A percentile compares a stretch with the other conserved stretches of the same genome.
Conservation (phyloP, 2,329 filamentous ascomycete species). For the Colletotrichum phormii region DNA sequence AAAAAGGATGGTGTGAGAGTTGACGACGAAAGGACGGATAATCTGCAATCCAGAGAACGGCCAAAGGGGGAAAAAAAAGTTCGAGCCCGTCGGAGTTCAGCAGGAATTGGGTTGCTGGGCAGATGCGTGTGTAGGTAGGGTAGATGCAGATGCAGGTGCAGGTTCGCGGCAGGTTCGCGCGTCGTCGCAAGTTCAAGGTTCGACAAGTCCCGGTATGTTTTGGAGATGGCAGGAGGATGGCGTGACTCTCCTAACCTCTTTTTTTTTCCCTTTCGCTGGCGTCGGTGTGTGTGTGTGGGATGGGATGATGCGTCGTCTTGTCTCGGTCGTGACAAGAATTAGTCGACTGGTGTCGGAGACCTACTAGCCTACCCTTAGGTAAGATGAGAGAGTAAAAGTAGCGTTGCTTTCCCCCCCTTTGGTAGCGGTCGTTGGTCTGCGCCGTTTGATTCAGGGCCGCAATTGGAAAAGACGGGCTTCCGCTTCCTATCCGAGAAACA, state of each 20-base stretch:
- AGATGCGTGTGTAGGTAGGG: background rate
- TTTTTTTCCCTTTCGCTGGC: background rate
- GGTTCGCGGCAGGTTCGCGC: constrained; percentile 21
- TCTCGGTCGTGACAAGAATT: constrained; percentile 24
- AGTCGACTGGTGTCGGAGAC: constrained; percentile 23
- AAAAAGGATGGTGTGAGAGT: constrained; percentile 9
- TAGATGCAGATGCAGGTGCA: background rate
- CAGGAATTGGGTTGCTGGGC: constrained; percentile 10
- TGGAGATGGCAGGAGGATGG: background rate
- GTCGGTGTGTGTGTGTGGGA: constrained; percentile 13
- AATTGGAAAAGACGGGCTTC: constrained; percentile 18
- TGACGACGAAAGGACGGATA: constrained; percentile 16
- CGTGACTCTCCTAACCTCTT: background rate
- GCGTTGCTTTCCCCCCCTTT: background rate
- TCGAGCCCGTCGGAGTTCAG: constrained; percentile 16
- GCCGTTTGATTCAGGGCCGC: constrained; percentile 10
- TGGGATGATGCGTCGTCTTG: constrained; percentile 22
- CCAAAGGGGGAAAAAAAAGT: background rate
- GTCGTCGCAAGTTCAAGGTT: constrained; percentile 34
- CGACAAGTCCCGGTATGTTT: constrained; percentile 2
- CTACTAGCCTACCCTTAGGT: constrained; percentile 9
- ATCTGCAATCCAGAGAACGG: constrained; percentile 15
- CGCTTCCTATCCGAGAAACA: background rate
- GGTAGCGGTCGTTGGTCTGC: background rate
- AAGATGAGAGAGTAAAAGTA: constrained; percentile 1